A percentile compares a stretch with the other conserved stretches of the same genome.
phyloP scores from a whole-genome alignment of 2,329 filamentous ascomycete genomes.

The Fusarium oxysporum region DNA sequence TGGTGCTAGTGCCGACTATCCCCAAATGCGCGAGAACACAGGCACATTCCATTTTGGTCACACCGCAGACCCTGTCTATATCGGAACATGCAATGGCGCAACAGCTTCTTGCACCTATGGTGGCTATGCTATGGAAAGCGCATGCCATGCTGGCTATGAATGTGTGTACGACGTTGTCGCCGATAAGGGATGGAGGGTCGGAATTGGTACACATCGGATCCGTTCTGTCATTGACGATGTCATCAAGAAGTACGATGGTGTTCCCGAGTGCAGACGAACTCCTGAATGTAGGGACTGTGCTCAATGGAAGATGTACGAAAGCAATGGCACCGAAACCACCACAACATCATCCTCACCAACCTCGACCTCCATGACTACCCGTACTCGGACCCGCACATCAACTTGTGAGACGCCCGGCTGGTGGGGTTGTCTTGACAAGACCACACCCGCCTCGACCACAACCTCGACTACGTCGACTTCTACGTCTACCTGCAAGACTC shows the following conservation, averaged over 20 bases:
- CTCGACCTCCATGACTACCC: slow-evolving; percentile 66
- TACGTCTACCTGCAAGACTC: slow-evolving; percentile 69
- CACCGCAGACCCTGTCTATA: slow-evolving; percentile 93
- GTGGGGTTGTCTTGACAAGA: slow-evolving; percentile 84
- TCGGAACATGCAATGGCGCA: slow-evolving; percentile 91
- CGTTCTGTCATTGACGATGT: slow-evolving; percentile 89
- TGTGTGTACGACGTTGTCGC: slow-evolving; percentile 93
- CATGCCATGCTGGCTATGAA: slow-evolving; percentile 89
- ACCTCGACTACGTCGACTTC: slow-evolving; percentile 59
- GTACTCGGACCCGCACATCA: slow-evolving; percentile 81
- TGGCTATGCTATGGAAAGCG: slow-evolving; percentile 92
- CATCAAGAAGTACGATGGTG: slow-evolving; percentile 82
- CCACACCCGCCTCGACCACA: slow-evolving; percentile 59
- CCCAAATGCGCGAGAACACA: slow-evolving; percentile 78
- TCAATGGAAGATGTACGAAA: slow-evolving; percentile 94
- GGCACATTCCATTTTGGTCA: slow-evolving; percentile 93
- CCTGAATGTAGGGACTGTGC: slow-evolving; percentile 89
- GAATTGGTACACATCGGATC: slow-evolving; percentile 92
- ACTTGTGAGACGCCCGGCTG: slow-evolving; percentile 94
- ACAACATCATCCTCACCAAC: slow-evolving; percentile 65
- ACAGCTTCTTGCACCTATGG: slow-evolving; percentile 90
- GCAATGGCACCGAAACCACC: slow-evolving; percentile 84
- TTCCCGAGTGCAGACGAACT: slow-evolving; percentile 81
- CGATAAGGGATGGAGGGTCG: slow-evolving; percentile 92
- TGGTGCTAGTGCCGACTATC: slow-evolving; percentile 75